Percentiles rank a stretch among this genome's conserved stretches.
These are phyloP conservation scores for Balamuthia mandrillaris DNA, from an alignment of 208 protist species.

Conservation along the genomic window DNA sequence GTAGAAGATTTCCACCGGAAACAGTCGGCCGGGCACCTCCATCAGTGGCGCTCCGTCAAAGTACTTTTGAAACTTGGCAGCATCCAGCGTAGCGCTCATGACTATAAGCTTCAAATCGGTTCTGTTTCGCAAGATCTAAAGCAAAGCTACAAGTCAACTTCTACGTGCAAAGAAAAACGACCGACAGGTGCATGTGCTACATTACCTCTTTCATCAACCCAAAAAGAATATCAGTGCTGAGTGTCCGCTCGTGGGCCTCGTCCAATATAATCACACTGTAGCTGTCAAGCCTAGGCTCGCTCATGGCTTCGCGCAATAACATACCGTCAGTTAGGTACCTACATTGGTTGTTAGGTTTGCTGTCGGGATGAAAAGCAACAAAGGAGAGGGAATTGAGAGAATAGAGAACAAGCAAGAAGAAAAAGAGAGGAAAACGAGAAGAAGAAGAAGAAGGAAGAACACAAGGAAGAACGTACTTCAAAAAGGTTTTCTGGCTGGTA, in stretches of 20 bases:
- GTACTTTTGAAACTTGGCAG: conserved; percentile 86
- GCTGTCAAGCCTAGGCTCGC: conserved; percentile 70
- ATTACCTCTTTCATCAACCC: conserved; percentile 83
- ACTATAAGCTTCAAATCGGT: conserved; percentile 86
- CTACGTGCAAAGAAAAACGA: no score
- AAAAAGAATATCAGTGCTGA: conserved; percentile 81
- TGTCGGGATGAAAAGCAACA: neutral
- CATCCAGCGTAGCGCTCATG: conserved; percentile 88
- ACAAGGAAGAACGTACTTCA: conserved; percentile 70
- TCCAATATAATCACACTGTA: conserved; percentile 85
- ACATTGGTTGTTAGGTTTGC: no score
- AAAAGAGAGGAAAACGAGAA: neutral
- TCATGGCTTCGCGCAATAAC: conserved; percentile 81
- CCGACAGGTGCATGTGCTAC: no score
- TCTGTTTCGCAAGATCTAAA: conserved; percentile 56
- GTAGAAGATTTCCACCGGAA: conserved; percentile 86
- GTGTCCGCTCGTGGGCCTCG: conserved; percentile 96
- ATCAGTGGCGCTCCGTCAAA: conserved; percentile 80
- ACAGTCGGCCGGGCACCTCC: conserved; percentile 73
- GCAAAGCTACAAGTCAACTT: no score
- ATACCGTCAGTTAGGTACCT: conserved; percentile 84
- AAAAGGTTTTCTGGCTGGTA: conserved; percentile 64
- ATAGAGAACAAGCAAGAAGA: neutral
- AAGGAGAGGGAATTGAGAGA: no score
- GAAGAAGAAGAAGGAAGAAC: neutral